These are phyloP conservation scores for Trifolium fragiferum DNA, from an alignment of 306 rosid species.

Conservation along the genomic window DNA sequence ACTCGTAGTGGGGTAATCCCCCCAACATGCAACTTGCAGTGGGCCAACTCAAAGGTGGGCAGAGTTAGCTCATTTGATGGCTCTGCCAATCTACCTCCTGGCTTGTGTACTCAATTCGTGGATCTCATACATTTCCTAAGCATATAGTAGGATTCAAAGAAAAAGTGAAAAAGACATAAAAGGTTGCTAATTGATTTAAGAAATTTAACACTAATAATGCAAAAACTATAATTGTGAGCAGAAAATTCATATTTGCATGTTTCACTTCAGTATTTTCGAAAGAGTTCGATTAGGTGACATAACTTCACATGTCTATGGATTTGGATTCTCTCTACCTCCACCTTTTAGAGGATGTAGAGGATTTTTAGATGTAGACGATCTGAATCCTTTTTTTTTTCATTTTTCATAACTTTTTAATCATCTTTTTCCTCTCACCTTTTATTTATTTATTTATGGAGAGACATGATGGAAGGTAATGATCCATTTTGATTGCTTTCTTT, in stretches of 20 bases:
- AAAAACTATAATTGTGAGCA: background rate
- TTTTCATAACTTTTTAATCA: background rate
- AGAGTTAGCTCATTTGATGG: too few relatives aligned
- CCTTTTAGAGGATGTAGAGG: background rate
- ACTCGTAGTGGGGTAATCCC: background rate
- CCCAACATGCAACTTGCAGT: background rate
- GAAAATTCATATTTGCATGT: too few relatives aligned
- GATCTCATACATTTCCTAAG: background rate
- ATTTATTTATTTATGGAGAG: slow-evolving; percentile 9
- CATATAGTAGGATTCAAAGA: too few relatives aligned
- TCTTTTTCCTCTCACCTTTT: background rate
- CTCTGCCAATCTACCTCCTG: too few relatives aligned
- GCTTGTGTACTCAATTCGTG: background rate
- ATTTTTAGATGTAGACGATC: background rate
- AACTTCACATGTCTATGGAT: too few relatives aligned
- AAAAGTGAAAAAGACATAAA: too few relatives aligned
- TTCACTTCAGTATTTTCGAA: background rate
- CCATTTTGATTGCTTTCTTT: background rate
- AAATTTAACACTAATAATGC: background rate
- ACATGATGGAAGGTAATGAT: background rate
- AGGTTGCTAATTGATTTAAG: background rate
- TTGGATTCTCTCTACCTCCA: too few relatives aligned
- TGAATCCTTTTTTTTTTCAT: background rate
- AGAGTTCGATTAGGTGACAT: background rate
- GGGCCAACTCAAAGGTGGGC: too few relatives aligned